Evolutionary conservation across 108 stramenopile genomes (phyloP), one percentile per base, ranked within the genome.

Genomic region (Pseudonitzschia delicatissima): DNA sequence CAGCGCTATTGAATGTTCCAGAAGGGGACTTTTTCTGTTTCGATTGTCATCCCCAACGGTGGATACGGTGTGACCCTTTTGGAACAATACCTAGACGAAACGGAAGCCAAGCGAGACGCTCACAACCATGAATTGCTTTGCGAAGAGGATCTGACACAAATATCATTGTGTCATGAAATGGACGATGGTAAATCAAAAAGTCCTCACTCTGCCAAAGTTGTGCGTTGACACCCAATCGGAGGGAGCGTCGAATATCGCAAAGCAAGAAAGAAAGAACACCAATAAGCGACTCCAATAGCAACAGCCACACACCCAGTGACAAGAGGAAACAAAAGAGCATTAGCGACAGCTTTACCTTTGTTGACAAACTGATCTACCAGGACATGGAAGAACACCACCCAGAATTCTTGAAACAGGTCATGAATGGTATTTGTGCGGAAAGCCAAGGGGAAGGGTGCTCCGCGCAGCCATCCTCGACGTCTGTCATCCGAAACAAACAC

Each of bases 1-100:
- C 77, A 11, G 76, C 68, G 8, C 63, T 75, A 1, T 31, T 21
- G 3, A 49, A 50, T 11, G 72, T 90, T 17, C 88, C 88, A 28
- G 58, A 76, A 50, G 85, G 83, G 6, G 72, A 66, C 17, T 40
- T 84, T 82, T 45, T 85, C 71, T 42, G 87, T 83, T 69, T 71
- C 69, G 25, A 69, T 84, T 58, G 87, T 85, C 57, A 67, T 44
- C 42, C 51, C 67, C 3, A 35, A 68, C 2, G 90, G 90, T 3
- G 59, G 83, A 0, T 74, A 83, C 9, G 29, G 69, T 1, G 57
- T 72, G 11, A 18, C 32, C 0, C 32, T 55, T 0, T 58, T 91
- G 26, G 68, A 73, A 28, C 67, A 76, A 18, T 91, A 91, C 48
- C 74, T 91, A 33, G 76, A 74, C 4, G 47, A 76, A 29, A 42